phyloP scores from a whole-genome alignment of 163 green algal genomes.

The Chlamydomonas reinhardtii region DNA sequence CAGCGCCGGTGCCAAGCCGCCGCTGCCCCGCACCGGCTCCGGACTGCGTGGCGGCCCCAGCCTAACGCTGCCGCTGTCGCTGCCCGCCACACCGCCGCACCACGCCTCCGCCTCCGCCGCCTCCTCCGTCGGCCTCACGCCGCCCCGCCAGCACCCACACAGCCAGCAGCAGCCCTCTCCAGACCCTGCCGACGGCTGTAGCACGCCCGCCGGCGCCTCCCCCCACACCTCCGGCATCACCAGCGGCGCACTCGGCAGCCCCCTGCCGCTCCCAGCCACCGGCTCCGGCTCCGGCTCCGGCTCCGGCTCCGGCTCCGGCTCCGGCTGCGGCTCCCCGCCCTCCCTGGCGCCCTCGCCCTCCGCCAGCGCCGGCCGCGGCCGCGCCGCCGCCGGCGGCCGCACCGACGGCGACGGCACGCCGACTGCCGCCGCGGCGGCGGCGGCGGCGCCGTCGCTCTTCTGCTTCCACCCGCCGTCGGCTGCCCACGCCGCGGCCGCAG shows the following conservation, averaged over 20 bases:
- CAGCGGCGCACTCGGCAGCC: too few relatives aligned
- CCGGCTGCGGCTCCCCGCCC: not conserved
- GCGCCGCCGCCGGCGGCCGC: not conserved
- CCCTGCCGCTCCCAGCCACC: too few relatives aligned
- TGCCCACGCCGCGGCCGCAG: too few relatives aligned
- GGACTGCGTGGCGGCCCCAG: not conserved
- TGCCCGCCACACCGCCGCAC: too few relatives aligned
- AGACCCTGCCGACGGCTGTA: not conserved
- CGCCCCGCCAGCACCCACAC: not conserved
- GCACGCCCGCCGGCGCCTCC: not conserved
- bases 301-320: too few relatives aligned
- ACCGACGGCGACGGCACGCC: not conserved
- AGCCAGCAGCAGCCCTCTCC: too few relatives aligned
- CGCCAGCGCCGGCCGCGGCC: not conserved
- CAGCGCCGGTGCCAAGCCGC: constrained; percentile 1
- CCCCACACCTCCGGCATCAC: too few relatives aligned
- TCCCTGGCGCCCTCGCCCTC: not conserved
- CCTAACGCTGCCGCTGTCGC: not conserved
- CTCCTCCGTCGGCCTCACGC: too few relatives aligned
- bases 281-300: too few relatives aligned
- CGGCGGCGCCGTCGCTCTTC: constrained; percentile 10
- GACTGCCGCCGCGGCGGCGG: not conserved
- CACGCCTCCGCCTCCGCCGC: too few relatives aligned
- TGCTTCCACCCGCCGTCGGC: constrained; percentile 6
- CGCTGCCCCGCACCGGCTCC: constrained; percentile 13